Evolutionary conservation across 148 eudicot genomes (phyloP), one percentile per base, ranked within the genome.

Genomic region (Linanthus parryae): DNA sequence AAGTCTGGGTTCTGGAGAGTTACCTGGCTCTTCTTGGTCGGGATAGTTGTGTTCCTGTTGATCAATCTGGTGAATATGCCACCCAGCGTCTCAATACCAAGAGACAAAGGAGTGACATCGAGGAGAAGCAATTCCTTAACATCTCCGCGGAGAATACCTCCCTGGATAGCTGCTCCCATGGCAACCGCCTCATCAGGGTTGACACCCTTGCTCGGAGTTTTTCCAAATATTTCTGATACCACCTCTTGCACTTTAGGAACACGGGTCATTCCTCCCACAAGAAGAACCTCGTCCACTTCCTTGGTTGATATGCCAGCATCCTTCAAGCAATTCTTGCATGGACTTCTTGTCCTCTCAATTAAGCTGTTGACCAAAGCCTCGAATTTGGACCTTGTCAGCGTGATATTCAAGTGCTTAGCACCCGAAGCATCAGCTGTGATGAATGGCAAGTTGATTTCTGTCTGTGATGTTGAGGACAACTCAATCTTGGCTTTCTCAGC

Each of bases 151-250:
- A 91, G 80, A 47, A 91, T 91, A 50, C 98, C 98, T 52, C 95
- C 98, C 76, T 91, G 98, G 33, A 91, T 81, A 11, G 98, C 95
- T 57, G 98, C 98, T 64, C 98, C 98, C 98, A 91, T 83, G 22
- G 98, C 87, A 54, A 91, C 95, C 16, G 98, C 94, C 66, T 91
- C 98, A 52, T 91, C 98, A 16, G 95, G 95, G 56, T 91, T 91
- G 31, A 91, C 95, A 15, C 98, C 98, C 64, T 91, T 91, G 72
- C 97, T 90, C 40, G 95, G 95, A 52, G 74, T 62, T 70, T 86
- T 90, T 7, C 95, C 95, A 58, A 90, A 90, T 33, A 90, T 81
- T 69, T 86, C 88, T 11, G 72, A 34, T 17, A 90, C 97, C 0
- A 91, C 48, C 42, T 83, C 81, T 63, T 91, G 95, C 41, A 91